Base-by-base conservation (phyloP, 2,329 filamentous ascomycete species). In the Alternaria conjuncta region DNA sequence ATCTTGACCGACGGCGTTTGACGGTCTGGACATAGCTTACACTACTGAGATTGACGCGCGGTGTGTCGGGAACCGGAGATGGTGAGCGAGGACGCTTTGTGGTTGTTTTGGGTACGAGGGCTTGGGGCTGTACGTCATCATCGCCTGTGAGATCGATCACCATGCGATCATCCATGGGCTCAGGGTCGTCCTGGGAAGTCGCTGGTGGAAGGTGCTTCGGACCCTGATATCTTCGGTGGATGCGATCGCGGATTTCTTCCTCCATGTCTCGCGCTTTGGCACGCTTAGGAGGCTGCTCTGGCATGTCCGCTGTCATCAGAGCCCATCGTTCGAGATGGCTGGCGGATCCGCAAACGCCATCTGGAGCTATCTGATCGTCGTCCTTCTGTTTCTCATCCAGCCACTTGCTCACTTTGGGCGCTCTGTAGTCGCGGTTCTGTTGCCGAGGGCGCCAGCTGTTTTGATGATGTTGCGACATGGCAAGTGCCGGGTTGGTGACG, bases 241-340 rank as follows among this genome's bases (percentile, higher is more conserved):
- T 61, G 5, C 62, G 61, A 13, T 65, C 50, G 3, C 60, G 36
- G 4, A 41, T 62, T 4, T 60, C 30, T 9, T 43, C 41, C 30
- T 67, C 67, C 9, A 61, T 60, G 1, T 30, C 21, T 11, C 60
- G 61, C 25, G 60, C 55, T 3, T 56, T 56, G 30, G 15, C 30
- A 6, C 45, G 53, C n/a, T 30, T 46, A 5, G 51, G 21, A 11
- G 45, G 44, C 1, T 61, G 36, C 23, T 63, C 57, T 6, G 46
- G 30, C 30, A 67, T 55, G 21, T 44, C 53, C 11, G 62, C 64
- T 10, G 67, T 69, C 15, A 45, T 18, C 6, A 65, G 26, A 10
- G 63, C 65, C 63, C 65, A 69, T 11, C 43, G 54, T 41, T 66
- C 56, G 25, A 69, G 67, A 45, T 55, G 41, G 15, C 55, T 21